phyloP scores from a whole-genome alignment of 164 flowering plant species.

The Magnolia changhungtana region DNA sequence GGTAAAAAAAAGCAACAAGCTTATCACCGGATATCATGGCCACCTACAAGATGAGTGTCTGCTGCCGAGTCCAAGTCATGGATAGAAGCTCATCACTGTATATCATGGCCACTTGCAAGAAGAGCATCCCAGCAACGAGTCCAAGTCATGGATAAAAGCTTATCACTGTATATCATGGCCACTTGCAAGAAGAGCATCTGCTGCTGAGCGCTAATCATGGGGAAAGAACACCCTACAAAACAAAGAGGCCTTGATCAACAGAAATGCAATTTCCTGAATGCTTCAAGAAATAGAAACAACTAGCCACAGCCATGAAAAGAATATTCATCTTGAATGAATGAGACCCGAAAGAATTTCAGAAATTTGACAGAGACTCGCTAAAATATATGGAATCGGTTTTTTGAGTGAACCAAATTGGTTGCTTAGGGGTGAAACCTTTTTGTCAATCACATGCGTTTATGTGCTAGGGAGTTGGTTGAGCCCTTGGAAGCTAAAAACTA shows the following conservation, averaged over 20 bases:
- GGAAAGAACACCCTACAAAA: slow-evolving; percentile 91
- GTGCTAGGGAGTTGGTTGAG: no score
- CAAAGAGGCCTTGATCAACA: not conserved
- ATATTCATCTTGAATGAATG: not conserved
- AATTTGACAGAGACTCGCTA: no score
- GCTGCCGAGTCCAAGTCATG: slow-evolving; percentile 30
- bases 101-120: slow-evolving; percentile 20
- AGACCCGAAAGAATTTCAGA: not conserved
- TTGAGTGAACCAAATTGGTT: not conserved
- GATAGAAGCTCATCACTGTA: slow-evolving; percentile 8
- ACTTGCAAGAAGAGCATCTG: slow-evolving; percentile 51
- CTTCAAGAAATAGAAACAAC: not conserved
- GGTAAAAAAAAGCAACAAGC: no score
- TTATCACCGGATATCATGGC: slow-evolving; percentile 13
- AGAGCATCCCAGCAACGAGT: slow-evolving; percentile 40
- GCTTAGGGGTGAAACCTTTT: not conserved
- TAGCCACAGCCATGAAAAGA: not conserved
- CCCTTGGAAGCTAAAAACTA: no score
- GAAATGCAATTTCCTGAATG: not conserved
- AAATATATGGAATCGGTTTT: not conserved
- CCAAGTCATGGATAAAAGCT: no score
- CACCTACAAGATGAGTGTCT: slow-evolving; percentile 45
- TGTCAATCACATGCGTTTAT: no score
- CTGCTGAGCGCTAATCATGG: slow-evolving; percentile 77
- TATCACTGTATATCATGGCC: slow-evolving; percentile 16